Evolutionary conservation across 2,329 filamentous ascomycete species (phyloP).

Genomic region (Fusarium chaquense): DNA sequence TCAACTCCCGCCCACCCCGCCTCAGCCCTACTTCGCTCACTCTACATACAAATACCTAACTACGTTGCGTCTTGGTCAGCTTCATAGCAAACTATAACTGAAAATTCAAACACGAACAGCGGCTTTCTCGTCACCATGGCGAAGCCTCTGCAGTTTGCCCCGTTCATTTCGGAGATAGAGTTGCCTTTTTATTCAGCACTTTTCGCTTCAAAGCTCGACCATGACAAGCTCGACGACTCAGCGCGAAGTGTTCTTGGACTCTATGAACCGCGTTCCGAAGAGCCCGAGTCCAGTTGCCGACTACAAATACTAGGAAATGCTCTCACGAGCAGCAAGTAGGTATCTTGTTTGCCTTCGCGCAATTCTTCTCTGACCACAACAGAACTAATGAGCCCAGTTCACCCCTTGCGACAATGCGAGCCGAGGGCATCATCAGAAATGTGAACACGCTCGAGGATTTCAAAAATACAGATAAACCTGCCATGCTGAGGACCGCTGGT

Average conservation of each 20-base stretch:
- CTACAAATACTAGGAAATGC: conserved; percentile 93
- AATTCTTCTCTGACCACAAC: conserved; percentile 35
- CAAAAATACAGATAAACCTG: conserved; percentile 81
- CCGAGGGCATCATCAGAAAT: conserved; percentile 94
- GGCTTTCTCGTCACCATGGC: conserved; percentile 59
- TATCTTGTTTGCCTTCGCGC: conserved; percentile 44
- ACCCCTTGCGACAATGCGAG: conserved; percentile 79
- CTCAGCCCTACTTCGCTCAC: conserved; percentile 17
- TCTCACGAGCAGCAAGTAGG: conserved; percentile 84
- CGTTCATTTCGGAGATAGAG: conserved; percentile 94
- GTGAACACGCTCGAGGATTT: conserved; percentile 97
- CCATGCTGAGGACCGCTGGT: conserved; percentile 82
- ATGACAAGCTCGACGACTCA: conserved; percentile 96
- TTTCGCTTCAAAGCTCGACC: conserved; percentile 93
- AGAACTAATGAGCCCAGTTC: conserved; percentile 63
- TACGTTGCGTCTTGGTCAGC: conserved; percentile 3
- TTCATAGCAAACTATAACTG: conserved; percentile 3
- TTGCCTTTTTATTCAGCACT: conserved; percentile 93
- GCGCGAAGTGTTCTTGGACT: conserved; percentile 86
- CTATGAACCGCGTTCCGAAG: conserved; percentile 84
- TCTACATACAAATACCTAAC: not conserved
- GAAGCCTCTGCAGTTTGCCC: conserved; percentile 75
- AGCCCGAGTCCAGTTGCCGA: conserved; percentile 81
- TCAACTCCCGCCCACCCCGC: conserved; percentile 30
- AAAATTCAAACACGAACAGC: not conserved